Percentiles rank a stretch among this genome's conserved stretches.
These are phyloP conservation scores for Blastobotrys chiropterorum DNA, from an alignment of 805 yeast genomes.

Conservation along the genomic window DNA sequence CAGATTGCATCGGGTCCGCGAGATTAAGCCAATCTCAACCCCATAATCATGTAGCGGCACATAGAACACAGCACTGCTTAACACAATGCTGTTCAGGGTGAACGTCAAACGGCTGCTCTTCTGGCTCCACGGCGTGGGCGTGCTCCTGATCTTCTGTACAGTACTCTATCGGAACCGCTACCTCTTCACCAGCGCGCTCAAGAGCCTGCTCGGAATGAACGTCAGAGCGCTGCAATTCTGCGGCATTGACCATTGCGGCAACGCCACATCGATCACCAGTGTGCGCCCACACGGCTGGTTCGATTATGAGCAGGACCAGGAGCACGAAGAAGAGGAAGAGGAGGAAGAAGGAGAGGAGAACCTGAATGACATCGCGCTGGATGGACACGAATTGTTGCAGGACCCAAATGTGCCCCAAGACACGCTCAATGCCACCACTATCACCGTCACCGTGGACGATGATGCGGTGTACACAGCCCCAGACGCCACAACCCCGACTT, in stretches of 20 bases:
- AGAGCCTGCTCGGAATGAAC: not conserved
- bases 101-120: not conserved
- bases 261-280: no score
- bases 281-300: not conserved
- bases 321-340: not conserved
- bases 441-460: not conserved
- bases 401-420: not conserved
- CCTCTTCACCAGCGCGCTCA: not conserved
- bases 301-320: not conserved
- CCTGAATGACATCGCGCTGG: not conserved
- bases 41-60: no score
- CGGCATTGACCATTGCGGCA: no score
- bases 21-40: no score
- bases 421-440: not conserved
- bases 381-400: not conserved
- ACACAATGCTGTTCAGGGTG: not conserved
- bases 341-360: not conserved
- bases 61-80: no score
- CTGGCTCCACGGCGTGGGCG: not conserved
- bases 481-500: not conserved
- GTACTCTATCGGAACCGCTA: not conserved
- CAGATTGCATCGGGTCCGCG: no score
- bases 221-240: not conserved
- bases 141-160: not conserved
- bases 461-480: not conserved